Percentiles rank a stretch among this genome's conserved stretches.
Conservation (phyloP, 108 stramenopile species). For the Conticribra weissflogii region DNA sequence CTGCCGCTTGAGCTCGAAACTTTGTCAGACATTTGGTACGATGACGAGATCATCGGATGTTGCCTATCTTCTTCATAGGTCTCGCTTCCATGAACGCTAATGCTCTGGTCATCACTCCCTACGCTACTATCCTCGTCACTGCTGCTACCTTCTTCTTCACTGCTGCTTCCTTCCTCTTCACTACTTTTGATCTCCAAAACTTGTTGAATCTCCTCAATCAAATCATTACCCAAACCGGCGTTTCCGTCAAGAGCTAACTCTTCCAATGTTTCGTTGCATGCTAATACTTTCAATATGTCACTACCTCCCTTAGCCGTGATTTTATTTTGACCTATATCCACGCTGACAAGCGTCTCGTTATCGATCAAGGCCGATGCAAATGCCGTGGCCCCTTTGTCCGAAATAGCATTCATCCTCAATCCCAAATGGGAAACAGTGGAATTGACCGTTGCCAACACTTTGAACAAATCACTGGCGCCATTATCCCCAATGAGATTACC, state of each 20-base stretch:
- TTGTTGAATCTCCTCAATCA: conserved; percentile 25
- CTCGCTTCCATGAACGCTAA: not conserved
- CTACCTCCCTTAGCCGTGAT: conserved; percentile 29
- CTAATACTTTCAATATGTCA: conserved; percentile 40
- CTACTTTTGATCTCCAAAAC: conserved; percentile 20
- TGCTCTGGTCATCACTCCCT: conserved; percentile 4
- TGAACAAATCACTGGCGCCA: not conserved
- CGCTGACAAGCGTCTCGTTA: conserved; percentile 19
- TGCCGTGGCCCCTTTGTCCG: conserved; percentile 35
- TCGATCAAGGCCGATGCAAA: conserved; percentile 38
- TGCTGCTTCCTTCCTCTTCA: not conserved
- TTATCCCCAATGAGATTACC: not conserved
- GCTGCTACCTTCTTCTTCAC: conserved; percentile 1
- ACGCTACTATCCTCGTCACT: conserved; percentile 1
- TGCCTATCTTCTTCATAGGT: not conserved
- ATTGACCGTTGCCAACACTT: conserved; percentile 17
- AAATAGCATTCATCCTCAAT: conserved; percentile 19
- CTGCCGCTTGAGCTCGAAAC: not conserved
- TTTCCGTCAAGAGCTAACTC: conserved; percentile 34
- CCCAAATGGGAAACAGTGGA: conserved; percentile 1
- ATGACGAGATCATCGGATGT: not conserved
- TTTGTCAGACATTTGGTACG: not conserved
- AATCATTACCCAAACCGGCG: conserved; percentile 15
- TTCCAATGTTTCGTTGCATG: conserved; percentile 29
- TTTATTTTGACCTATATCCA: conserved; percentile 30